A percentile compares a stretch with the other conserved stretches of the same genome.
Conservation (phyloP, 1,284 basidiomycete genomes). For the Caloboletus firmus region DNA sequence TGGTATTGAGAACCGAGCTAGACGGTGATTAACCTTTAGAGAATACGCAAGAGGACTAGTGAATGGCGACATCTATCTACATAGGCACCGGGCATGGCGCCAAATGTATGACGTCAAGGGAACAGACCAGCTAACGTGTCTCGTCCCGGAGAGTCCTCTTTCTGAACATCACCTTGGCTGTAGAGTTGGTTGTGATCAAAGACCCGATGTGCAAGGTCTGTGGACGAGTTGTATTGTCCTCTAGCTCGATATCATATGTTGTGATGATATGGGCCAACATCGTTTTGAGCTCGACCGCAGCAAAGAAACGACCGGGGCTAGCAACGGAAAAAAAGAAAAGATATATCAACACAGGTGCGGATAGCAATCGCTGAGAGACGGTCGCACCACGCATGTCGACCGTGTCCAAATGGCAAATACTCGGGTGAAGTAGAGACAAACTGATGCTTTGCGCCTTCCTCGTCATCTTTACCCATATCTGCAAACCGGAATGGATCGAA, state of each 20-base stretch:
- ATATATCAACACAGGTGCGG: neutral
- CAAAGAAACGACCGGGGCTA: slow-evolving; percentile 36
- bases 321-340: too few species aligned
- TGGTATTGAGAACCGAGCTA: too few species aligned
- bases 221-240: slow-evolving; percentile 29
- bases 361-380: neutral
- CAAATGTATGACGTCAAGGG: neutral
- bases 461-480: slow-evolving; percentile 9
- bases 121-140: neutral
- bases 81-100: too few species aligned
- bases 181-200: neutral
- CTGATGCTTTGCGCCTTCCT: slow-evolving; percentile 14
- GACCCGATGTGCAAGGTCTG: neutral
- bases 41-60: too few species aligned
- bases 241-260: slow-evolving; percentile 31
- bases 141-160: neutral
- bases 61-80: too few species aligned
- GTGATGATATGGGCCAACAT: slow-evolving; percentile 31
- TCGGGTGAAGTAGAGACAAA: slow-evolving; percentile 7
- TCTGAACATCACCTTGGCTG: slow-evolving; percentile 11
- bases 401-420: slow-evolving; percentile 12
- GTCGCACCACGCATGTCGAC: slow-evolving; percentile 12
- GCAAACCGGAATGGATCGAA: slow-evolving; percentile 38
- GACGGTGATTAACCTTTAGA: neutral
- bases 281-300: slow-evolving; percentile 25